phyloP scores from a whole-genome alignment of 2,329 filamentous ascomycete species.

The Beauveria medogensis region DNA sequence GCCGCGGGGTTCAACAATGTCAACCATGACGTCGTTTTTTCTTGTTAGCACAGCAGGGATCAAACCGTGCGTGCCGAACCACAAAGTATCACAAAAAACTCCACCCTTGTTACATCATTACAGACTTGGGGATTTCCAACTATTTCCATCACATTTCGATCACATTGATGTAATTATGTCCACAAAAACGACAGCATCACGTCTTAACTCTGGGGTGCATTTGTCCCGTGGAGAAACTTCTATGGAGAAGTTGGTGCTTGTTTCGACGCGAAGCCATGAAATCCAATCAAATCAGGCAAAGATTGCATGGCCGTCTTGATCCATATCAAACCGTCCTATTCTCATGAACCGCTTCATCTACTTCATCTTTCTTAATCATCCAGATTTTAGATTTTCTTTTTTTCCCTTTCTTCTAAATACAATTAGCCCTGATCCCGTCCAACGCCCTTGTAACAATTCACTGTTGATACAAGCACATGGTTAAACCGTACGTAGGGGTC shows the following conservation, averaged over 20 bases:
- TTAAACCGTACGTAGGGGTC: too few species aligned
- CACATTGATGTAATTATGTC: background rate
- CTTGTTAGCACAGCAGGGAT: background rate
- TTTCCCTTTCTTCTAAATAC: too few species aligned
- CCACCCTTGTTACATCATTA: background rate
- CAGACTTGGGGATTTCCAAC: too few species aligned
- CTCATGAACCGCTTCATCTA: background rate
- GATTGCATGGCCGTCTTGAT: background rate
- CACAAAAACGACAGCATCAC: background rate
- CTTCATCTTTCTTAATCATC: background rate
- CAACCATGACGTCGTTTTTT: background rate
- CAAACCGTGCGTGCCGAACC: background rate
- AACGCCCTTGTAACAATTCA: too few species aligned
- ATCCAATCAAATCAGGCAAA: background rate
- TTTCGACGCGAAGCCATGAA: background rate
- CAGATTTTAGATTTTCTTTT: too few species aligned
- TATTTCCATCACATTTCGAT: background rate
- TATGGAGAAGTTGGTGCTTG: slow-evolving; percentile 4
- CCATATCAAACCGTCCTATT: background rate
- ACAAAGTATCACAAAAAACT: background rate
- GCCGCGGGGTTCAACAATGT: background rate
- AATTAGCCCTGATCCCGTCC: too few species aligned
- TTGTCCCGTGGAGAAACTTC: background rate
- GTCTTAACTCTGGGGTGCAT: background rate
- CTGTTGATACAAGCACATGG: background rate